Evolutionary conservation across 1,284 basidiomycete genomes (phyloP).

Genomic region (Ceratobasidium sp.): DNA sequence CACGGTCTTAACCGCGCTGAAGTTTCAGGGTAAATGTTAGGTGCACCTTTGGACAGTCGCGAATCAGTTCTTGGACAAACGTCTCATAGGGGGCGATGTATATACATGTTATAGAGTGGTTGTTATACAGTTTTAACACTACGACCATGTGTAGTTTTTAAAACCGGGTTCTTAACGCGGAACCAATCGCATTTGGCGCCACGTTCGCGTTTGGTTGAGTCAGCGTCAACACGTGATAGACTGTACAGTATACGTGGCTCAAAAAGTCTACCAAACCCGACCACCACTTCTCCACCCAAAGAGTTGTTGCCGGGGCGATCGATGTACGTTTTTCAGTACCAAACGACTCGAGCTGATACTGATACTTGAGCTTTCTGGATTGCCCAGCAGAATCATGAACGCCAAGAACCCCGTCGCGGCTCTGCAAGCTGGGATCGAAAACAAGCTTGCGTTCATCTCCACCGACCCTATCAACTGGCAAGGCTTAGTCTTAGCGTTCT

Average conservation of each 20-base stretch:
- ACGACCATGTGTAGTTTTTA: no score
- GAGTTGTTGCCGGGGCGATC: not conserved
- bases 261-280: constrained; percentile 7
- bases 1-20: constrained; percentile 35
- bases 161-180: no score
- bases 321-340: constrained; percentile 4
- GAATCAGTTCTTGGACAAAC: not conserved
- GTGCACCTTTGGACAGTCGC: not conserved
- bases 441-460: constrained; percentile 46
- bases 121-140: no score
- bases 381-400: not conserved
- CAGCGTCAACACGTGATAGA: not conserved
- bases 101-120: no score
- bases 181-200: not conserved
- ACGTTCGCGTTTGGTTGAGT: constrained; percentile 12
- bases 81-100: no score
- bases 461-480: constrained; percentile 71
- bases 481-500: constrained; percentile 74
- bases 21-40: not conserved
- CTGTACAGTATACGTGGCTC: constrained; percentile 43
- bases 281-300: constrained; percentile 16
- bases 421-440: constrained; percentile 42
- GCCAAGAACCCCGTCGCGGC: constrained; percentile 42
- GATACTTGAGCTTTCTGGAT: not conserved
- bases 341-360: not conserved